phyloP scores from a whole-genome alignment of 148 eudicot species.

The Euryodendron excelsum region DNA sequence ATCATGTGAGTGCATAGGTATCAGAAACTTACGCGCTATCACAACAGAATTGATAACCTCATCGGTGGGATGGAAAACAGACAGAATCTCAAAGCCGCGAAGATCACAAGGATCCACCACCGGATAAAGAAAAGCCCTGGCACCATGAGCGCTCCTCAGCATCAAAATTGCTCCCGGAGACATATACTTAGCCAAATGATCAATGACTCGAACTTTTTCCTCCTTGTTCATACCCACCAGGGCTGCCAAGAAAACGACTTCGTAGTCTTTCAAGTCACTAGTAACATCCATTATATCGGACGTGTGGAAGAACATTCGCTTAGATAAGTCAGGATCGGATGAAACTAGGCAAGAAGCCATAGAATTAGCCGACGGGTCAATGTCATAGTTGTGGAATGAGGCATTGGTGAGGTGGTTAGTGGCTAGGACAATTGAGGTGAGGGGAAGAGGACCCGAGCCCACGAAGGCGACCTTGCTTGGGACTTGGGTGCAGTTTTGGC shows the following conservation, averaged over 20 bases:
- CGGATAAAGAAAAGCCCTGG: constrained; percentile 85
- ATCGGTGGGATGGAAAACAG: constrained; percentile 75
- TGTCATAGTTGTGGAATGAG: constrained; percentile 78
- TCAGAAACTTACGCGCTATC: constrained; percentile 46
- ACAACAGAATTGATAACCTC: constrained; percentile 92
- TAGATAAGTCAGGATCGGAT: constrained; percentile 61
- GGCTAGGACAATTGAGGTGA: constrained; percentile 80
- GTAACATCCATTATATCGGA: constrained; percentile 65
- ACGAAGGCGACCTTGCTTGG: constrained; percentile 65
- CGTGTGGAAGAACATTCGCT: constrained; percentile 73
- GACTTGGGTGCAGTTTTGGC: constrained; percentile 25
- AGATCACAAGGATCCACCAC: constrained; percentile 73
- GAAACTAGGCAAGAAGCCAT: constrained; percentile 58
- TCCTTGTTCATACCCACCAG: constrained; percentile 86
- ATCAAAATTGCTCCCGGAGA: constrained; percentile 73
- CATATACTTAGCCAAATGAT: constrained; percentile 71
- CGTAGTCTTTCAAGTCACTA: constrained; percentile 51
- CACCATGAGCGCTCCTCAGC: constrained; percentile 95
- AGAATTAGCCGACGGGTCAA: constrained; percentile 60
- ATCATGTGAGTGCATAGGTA: background rate
- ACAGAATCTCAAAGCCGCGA: constrained; percentile 72
- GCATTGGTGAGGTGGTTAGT: constrained; percentile 53
- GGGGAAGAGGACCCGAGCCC: constrained; percentile 93
- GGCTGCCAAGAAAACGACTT: constrained; percentile 86
- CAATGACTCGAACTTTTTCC: constrained; percentile 54